phyloP scores from a whole-genome alignment of 345 rosid species.

The Noccaea caerulescens region DNA sequence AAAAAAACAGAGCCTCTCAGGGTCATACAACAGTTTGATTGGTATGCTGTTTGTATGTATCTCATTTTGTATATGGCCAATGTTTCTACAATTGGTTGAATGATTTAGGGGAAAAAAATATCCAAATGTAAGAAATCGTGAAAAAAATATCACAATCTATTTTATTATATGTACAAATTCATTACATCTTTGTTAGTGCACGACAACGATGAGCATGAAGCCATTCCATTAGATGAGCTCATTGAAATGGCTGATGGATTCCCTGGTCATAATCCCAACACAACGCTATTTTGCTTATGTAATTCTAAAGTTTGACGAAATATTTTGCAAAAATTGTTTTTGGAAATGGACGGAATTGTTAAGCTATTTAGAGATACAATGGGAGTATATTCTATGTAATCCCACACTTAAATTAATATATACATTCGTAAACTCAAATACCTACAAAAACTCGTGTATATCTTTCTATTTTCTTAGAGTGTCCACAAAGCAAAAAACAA shows the following conservation, averaged over 20 bases:
- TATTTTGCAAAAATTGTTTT: no score
- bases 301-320: no score
- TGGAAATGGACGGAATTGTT: no score
- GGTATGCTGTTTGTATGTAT: constrained; percentile 32
- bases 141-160: not conserved
- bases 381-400: no score
- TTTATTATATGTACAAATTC: no score
- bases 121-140: constrained; percentile 22
- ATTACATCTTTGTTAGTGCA: constrained; percentile 64
- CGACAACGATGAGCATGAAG: constrained; percentile 67
- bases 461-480: no score
- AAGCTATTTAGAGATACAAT: no score
- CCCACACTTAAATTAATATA: no score
- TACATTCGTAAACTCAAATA: no score
- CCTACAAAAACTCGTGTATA: no score
- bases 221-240: constrained; percentile 85
- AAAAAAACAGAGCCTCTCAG: constrained; percentile 7
- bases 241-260: constrained; percentile 97
- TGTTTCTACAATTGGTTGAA: constrained; percentile 36
- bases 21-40: constrained; percentile 31
- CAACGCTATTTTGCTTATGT: no score
- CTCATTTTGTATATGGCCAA: constrained; percentile 42
- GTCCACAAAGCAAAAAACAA: no score
- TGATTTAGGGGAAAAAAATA: constrained; percentile 27
- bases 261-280: constrained; percentile 60